Base-by-base conservation (phyloP, 2,329 filamentous ascomycete genomes). In the Raffaelea ambrosiae region DNA sequence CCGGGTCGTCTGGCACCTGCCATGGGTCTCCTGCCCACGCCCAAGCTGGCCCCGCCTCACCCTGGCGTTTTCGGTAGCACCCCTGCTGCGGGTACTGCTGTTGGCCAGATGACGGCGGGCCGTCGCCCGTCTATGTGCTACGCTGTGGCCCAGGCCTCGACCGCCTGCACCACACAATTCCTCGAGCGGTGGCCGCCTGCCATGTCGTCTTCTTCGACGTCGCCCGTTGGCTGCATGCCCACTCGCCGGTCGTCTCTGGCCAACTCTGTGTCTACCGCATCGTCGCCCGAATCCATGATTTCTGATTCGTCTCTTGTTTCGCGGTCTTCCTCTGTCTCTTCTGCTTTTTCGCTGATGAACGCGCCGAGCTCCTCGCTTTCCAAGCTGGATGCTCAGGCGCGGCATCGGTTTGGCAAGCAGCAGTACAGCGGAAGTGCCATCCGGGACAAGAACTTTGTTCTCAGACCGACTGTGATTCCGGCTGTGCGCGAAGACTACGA, bases 211-310 rank as follows among this genome's bases (percentile, higher is more conserved):
- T 64, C 66, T 49, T 68, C 67, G 4, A 72, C 73, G 4, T 81
- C 79, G 19, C 77, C 78, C 22, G 69, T 72, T 56, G 67, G 66
- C 54, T 72, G 73, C 56, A 59, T 66, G 44, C 66, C 69, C 2
- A 64, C 68, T 35, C 79, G 79, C 51, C 77, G 79, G 52, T 81
- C 79, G 14, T 83, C 79, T 16, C 73, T 83, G 51, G 79, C 78
- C 60, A 80, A 74, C 58, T 80, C 79, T 18, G 67, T 79, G 55
- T 83, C 79, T 22, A 77, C 76, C 26, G 73, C 75, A 31, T 83
- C 80, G 50, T 83, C 80, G 23, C 80, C 80, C 53, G 79, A 83
- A 59, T 83, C 80, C 48, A 83, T 83, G 79, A 65, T 83, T 41
- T 83, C 80, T 50, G 80, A 83, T 59, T 68, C 70, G 49, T 82